Percentiles rank a stretch among this genome's conserved stretches.
These are phyloP conservation scores for Chrysosporium keratinophilum DNA, from an alignment of 2,329 filamentous ascomycete species.

Conservation along the genomic window DNA sequence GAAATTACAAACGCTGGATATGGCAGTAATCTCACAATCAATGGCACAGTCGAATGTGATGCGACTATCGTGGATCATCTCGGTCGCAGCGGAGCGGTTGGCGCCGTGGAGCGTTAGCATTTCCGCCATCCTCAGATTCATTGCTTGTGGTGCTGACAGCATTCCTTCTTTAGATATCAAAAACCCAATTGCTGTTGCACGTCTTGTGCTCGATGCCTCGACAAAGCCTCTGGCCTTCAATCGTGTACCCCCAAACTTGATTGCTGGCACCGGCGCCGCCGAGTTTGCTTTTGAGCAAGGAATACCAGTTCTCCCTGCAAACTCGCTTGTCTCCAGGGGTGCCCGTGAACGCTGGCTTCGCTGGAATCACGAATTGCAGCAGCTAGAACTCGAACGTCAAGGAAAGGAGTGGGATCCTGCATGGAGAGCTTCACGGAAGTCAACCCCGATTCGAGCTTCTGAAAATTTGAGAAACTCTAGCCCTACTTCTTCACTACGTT, in stretches of 20 bases:
- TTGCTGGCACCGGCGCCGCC: conserved; percentile 75
- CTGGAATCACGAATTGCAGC: conserved; percentile 63
- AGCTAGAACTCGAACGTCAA: conserved; percentile 21
- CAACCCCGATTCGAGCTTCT: neutral
- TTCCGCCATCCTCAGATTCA: neutral
- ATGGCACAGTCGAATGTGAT: conserved; percentile 88
- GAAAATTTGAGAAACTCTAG: neutral
- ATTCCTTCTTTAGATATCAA: conserved; percentile 56
- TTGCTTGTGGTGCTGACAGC: neutral
- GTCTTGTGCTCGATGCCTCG: conserved; percentile 68
- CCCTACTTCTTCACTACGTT: conserved; percentile 6
- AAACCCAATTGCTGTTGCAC: conserved; percentile 83
- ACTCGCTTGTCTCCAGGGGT: conserved; percentile 67
- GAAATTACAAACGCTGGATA: conserved; percentile 96
- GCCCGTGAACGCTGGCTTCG: conserved; percentile 67
- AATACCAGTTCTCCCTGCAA: conserved; percentile 61
- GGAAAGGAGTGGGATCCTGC: conserved; percentile 19
- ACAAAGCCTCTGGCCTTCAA: conserved; percentile 68
- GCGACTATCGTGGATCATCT: conserved; percentile 85
- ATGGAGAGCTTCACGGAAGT: conserved; percentile 3
- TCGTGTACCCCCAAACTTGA: conserved; percentile 82
- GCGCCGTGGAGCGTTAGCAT: conserved; percentile 72
- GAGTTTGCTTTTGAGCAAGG: conserved; percentile 76
- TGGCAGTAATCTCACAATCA: conserved; percentile 85
- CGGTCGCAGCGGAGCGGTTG: conserved; percentile 85